Evolutionary conservation across 768 basidiomycete species (phyloP), one percentile per base, ranked within the genome.

Genomic region (Suillus sp.): DNA sequence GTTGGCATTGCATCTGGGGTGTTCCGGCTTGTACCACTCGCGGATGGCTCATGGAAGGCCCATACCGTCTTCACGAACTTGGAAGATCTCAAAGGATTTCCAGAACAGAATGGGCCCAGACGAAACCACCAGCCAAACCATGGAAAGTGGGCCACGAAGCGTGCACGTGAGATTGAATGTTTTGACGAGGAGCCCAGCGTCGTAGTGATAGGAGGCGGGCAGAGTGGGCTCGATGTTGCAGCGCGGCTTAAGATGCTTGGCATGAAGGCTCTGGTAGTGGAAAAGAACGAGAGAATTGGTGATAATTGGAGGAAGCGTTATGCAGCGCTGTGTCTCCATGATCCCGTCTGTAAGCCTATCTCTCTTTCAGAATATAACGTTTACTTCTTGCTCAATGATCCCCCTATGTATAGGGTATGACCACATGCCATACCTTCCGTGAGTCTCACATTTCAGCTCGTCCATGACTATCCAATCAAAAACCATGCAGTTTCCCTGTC

Each of bases 401-500:
- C 20, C 6, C 18, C 38, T n/a, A 6, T 30, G 25, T 27, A 27
- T 40, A 81, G 79, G 80, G 79, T 78, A 78, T 54, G 77, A 80
- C 61, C 79, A 84, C 63, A 75, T 85, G 67, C 81, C 84, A 4
- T 81, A 90, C 68, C 65, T 91, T 25, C 84, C 83, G 84, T 86
- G 64, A 66, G 83, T 76, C 18, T 22, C 51, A 27, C 7, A 14
- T 30, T 47, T 14, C 30, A 30, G 25, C 8, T 45, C 8, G 3
- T 37, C 3, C 10, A 43, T 57, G 48, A n/a, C 25, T 30, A 4
- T 6, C 30, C 20, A 27, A 58, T 45, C 35, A 30, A 42, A 9
- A 16, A 7, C 2, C 2, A 14, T 6, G 30, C 37, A 86, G 85
- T 27, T 88, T 87, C 73, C 88, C 86, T 4, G 66, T 79, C 1